Percentiles rank a stretch among this genome's conserved stretches.
Evolutionary conservation across 1,284 basidiomycete genomes (phyloP).

Genomic region (Moniliophthora roreri): DNA sequence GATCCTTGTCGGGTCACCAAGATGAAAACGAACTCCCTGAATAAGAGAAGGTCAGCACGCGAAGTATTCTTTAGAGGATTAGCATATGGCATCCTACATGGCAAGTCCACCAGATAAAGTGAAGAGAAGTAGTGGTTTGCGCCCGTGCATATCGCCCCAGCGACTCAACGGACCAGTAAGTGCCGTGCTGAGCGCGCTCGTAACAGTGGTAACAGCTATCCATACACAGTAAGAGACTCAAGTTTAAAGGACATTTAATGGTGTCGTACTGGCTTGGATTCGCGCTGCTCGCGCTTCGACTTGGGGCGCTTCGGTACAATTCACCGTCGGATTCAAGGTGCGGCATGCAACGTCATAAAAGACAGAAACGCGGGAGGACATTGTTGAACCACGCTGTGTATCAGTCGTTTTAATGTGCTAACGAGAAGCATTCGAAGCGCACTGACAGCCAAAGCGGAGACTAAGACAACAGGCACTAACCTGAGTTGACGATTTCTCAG

Average conservation of each 20-base stretch:
- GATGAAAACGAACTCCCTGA: conserved; percentile 48
- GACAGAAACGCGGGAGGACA: conserved; percentile 45
- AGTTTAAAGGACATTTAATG: not conserved
- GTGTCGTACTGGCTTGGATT: conserved; percentile 41
- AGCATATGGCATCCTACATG: conserved; percentile 40
- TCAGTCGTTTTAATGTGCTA: too few relatives aligned
- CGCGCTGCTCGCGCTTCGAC: conserved; percentile 42
- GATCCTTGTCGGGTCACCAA: conserved; percentile 41
- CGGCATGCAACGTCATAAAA: conserved; percentile 44
- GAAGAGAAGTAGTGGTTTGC: conserved; percentile 42
- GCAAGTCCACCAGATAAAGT: conserved; percentile 43
- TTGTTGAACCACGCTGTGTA: conserved; percentile 22
- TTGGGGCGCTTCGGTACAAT: conserved; percentile 21
- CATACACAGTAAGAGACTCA: not conserved
- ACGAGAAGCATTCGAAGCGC: not conserved
- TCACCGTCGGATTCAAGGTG: conserved; percentile 16
- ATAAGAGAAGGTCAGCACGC: not conserved
- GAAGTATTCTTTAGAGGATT: not conserved
- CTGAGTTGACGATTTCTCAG: conserved; percentile 20
- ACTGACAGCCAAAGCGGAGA: conserved; percentile 43
- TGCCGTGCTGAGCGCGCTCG: conserved; percentile 47
- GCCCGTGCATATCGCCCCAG: conserved; percentile 44
- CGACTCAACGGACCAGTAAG: conserved; percentile 51
- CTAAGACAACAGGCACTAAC: conserved; percentile 42
- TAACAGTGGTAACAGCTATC: conserved; percentile 43